A percentile compares a stretch with the other conserved stretches of the same genome.
phyloP scores from a whole-genome alignment of 176 grass and related monocot genomes.

The Ampelocalamus luodianensis region DNA sequence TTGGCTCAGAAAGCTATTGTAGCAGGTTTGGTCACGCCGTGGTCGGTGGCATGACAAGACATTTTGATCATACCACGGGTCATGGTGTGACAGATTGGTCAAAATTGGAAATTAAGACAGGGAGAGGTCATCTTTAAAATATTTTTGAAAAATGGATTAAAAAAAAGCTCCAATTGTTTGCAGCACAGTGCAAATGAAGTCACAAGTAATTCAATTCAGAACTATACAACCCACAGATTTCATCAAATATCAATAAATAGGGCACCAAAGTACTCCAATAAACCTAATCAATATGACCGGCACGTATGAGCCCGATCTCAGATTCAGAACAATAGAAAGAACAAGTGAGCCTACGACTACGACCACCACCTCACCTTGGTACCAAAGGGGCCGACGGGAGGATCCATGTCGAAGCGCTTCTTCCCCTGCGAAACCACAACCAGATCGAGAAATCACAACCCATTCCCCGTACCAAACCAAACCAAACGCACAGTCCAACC shows the following conservation, averaged over 20 bases:
- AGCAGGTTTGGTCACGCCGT: too few species aligned
- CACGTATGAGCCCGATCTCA: not conserved
- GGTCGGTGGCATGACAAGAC: too few species aligned
- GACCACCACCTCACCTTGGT: constrained; percentile 67
- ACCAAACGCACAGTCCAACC: constrained; percentile 21
- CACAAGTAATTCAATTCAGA: not conserved
- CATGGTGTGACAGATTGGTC: too few species aligned
- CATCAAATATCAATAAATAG: not conserved
- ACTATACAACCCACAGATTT: not conserved
- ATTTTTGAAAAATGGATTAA: too few species aligned
- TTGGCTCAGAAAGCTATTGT: too few species aligned
- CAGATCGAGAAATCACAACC: constrained; percentile 52
- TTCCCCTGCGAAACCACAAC: constrained; percentile 61
- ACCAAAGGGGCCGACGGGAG: constrained; percentile 77
- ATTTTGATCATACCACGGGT: too few species aligned
- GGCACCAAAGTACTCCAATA: not conserved
- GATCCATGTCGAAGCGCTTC: constrained; percentile 90
- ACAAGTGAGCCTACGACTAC: not conserved
- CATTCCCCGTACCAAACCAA: not conserved
- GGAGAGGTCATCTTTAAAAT: too few species aligned
- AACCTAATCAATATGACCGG: not conserved
- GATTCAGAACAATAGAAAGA: not conserved
- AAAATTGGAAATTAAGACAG: too few species aligned
- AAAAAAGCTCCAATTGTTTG: too few species aligned
- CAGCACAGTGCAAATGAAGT: not conserved